These are phyloP conservation scores for Oryza coarctata DNA, from an alignment of 176 grass and related monocot species.

Conservation along the genomic window DNA sequence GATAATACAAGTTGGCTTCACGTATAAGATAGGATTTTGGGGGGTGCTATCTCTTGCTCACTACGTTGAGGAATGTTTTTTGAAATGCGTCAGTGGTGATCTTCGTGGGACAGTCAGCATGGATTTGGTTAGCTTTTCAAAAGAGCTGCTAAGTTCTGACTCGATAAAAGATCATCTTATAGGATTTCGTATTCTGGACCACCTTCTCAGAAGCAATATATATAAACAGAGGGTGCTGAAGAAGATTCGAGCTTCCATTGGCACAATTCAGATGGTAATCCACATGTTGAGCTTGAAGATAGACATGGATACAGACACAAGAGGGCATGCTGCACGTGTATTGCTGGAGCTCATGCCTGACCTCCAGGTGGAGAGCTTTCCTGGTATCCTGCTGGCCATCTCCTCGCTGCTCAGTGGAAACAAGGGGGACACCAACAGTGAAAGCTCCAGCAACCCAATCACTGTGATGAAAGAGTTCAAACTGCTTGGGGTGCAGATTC, in stretches of 20 bases:
- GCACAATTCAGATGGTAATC: neutral
- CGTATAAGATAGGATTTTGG: neutral
- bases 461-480: neutral
- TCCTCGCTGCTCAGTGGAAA: neutral
- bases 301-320: neutral
- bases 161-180: neutral
- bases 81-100: neutral
- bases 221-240: neutral
- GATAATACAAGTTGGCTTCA: rapidly evolving
- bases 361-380: neutral
- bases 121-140: neutral
- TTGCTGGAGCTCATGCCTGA: neutral
- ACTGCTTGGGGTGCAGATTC: neutral
- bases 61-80: neutral
- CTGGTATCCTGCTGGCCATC: neutral
- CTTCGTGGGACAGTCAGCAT: neutral
- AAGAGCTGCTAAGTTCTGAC: neutral
- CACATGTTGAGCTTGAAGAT: neutral
- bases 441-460: neutral
- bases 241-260: neutral
- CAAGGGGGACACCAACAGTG: neutral
- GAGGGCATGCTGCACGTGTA: neutral
- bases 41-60: neutral
- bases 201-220: neutral
- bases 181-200: neutral